Percentiles rank a stretch among this genome's conserved stretches.
Conservation (phyloP, 75 land plant genomes). For the Ceratopteris richardii region DNA sequence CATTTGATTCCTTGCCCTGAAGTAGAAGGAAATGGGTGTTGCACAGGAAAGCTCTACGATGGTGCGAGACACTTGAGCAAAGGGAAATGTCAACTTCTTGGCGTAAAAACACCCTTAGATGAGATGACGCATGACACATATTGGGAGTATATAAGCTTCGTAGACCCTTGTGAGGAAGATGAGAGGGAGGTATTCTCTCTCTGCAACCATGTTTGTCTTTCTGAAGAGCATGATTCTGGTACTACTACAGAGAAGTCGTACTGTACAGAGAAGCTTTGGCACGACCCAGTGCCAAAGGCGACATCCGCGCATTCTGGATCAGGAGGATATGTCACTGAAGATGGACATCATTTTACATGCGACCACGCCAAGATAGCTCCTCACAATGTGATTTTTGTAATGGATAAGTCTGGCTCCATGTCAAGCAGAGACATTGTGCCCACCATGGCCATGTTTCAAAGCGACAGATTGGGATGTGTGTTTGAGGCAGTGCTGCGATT, state of each 20-base stretch:
- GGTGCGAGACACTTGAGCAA: constrained; percentile 24
- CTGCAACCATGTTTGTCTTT: constrained; percentile 15
- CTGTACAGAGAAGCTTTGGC: constrained; percentile 32
- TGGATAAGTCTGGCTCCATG: constrained; percentile 33
- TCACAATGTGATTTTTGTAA: constrained; percentile 34
- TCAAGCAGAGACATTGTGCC: constrained; percentile 10
- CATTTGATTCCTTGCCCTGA: constrained; percentile 16
- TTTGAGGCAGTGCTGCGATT: constrained; percentile 23
- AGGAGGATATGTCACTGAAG: constrained; percentile 18
- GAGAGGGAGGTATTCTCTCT: constrained; percentile 17
- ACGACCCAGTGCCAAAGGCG: constrained; percentile 12
- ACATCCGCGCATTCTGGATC: background rate
- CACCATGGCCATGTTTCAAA: constrained; percentile 10
- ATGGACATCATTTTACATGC: constrained; percentile 29
- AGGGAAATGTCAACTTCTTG: constrained; percentile 16
- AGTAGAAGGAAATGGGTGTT: background rate
- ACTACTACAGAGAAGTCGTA: constrained; percentile 12
- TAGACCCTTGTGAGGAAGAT: constrained; percentile 20
- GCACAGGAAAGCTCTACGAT: constrained; percentile 12
- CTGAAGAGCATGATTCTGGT: constrained; percentile 11
- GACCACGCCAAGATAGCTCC: constrained; percentile 22
- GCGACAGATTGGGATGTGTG: constrained; percentile 14
- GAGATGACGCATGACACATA: constrained; percentile 25
- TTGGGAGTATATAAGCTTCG: constrained; percentile 23
- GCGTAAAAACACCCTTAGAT: constrained; percentile 20